These are phyloP conservation scores for Elsinoe perseae DNA, from an alignment of 2,329 filamentous ascomycete species.

Conservation along the genomic window DNA sequence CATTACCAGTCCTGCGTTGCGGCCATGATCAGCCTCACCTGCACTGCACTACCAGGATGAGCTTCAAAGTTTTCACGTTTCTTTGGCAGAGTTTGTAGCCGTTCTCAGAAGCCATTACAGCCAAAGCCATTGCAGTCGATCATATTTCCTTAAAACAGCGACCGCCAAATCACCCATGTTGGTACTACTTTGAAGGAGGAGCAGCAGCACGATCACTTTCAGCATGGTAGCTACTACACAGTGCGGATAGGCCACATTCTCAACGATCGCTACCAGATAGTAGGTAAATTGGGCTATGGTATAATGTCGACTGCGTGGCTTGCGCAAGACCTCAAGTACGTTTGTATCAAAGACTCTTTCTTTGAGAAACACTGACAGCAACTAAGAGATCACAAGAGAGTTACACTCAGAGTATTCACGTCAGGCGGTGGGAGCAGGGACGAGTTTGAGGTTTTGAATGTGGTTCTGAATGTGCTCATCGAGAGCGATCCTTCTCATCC, in stretches of 20 bases:
- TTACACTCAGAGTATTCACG: not conserved
- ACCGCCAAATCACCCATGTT: not conserved
- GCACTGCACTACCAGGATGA: too few species aligned
- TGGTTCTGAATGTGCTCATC: too few species aligned
- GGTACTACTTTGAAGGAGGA: too few species aligned
- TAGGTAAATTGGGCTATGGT: slow-evolving; percentile 23
- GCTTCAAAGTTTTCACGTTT: too few species aligned
- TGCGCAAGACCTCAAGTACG: slow-evolving; percentile 20
- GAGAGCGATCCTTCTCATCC: slow-evolving; percentile 21
- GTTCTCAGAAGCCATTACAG: too few species aligned
- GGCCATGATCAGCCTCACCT: too few species aligned
- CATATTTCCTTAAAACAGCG: too few species aligned
- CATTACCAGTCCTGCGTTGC: too few species aligned
- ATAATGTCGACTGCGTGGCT: slow-evolving; percentile 22
- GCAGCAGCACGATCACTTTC: slow-evolving; percentile 17
- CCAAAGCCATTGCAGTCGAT: too few species aligned
- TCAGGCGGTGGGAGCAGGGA: slow-evolving; percentile 18
- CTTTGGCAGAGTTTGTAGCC: too few species aligned
- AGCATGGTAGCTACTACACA: slow-evolving; percentile 27
- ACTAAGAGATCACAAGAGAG: not conserved
- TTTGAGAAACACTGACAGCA: too few species aligned
- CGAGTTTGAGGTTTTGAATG: slow-evolving; percentile 23
- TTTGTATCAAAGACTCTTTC: not conserved
- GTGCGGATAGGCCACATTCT: slow-evolving; percentile 28
- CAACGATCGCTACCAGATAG: slow-evolving; percentile 20